Conservation (phyloP, 2,329 filamentous ascomycete genomes). For the Neoarthrinium moseri region DNA sequence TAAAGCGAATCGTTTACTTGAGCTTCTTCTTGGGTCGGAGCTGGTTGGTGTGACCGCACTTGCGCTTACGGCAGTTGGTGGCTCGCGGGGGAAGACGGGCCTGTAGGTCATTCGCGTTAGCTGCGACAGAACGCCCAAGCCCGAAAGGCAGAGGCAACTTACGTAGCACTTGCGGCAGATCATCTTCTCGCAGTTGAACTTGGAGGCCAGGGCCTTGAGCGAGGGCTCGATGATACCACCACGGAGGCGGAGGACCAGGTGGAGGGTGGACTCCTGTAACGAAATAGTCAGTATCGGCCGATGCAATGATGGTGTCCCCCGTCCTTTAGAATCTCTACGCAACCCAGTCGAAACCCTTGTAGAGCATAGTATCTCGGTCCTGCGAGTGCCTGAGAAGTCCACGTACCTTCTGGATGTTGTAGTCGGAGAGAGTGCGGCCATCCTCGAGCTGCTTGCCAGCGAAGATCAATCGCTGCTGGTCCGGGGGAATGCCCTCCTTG, state of each 20-base stretch:
- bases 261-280: conserved; percentile 93
- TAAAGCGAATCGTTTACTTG: conserved; percentile 66
- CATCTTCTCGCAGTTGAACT: conserved; percentile 99
- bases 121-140: conserved; percentile 1
- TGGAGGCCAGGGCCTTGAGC: conserved; percentile 95
- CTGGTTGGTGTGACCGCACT: conserved; percentile 99
- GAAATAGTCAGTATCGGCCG: no score
- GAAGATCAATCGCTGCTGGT: conserved; percentile 98
- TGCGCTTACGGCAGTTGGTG: conserved; percentile 99
- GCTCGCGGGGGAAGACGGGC: conserved; percentile 93
- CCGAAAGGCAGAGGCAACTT: conserved; percentile 40
- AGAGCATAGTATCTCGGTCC: no score
- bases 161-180: conserved; percentile 99
- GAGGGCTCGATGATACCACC: conserved; percentile 99
- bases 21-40: conserved; percentile 99
- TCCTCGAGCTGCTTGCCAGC: conserved; percentile 99
- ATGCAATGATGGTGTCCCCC: no score
- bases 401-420: conserved; percentile 98
- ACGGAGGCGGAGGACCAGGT: conserved; percentile 97
- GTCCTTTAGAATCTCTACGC: no score
- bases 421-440: conserved; percentile 93
- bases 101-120: conserved; percentile 32
- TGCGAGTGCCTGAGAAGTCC: no score
- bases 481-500: conserved; percentile 97
- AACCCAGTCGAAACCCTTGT: no score